Conservation (phyloP, 306 rosid genomes). For the Lupinus albus region DNA sequence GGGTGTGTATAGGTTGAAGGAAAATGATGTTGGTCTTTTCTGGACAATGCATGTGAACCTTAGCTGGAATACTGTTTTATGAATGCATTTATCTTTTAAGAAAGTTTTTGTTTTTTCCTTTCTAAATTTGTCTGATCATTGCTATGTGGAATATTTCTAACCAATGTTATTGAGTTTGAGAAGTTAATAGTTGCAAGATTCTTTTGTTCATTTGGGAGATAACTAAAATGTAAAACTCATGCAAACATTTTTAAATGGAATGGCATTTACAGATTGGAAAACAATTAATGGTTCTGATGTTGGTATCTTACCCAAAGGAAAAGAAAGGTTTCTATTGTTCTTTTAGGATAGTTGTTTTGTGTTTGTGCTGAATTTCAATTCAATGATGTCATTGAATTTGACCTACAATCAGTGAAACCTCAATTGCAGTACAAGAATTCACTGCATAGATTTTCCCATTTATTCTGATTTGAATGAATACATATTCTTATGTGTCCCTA, state of each 20-base stretch:
- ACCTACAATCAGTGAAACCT: too few relatives aligned
- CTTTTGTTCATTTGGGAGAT: not conserved
- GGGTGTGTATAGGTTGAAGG: not conserved
- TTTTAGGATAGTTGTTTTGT: not conserved
- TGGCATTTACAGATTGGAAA: not conserved
- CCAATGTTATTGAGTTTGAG: constrained; percentile 11
- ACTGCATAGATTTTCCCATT: too few relatives aligned
- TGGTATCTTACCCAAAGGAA: not conserved
- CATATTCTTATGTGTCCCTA: too few relatives aligned
- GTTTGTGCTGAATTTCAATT: not conserved
- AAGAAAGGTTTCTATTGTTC: too few relatives aligned
- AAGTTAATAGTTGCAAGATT: not conserved
- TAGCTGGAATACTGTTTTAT: constrained; percentile 25
- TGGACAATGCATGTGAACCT: not conserved
- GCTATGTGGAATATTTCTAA: not conserved
- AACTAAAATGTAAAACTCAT: not conserved
- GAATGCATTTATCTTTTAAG: not conserved
- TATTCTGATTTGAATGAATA: too few relatives aligned
- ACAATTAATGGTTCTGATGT: not conserved
- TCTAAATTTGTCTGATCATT: not conserved
- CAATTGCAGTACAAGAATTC: too few relatives aligned
- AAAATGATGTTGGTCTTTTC: not conserved
- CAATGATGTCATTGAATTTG: too few relatives aligned
- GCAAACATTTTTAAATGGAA: not conserved
- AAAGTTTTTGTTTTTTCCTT: not conserved